Conservation (phyloP, 2,329 filamentous ascomycete species). For the Fusarium newnesense region DNA sequence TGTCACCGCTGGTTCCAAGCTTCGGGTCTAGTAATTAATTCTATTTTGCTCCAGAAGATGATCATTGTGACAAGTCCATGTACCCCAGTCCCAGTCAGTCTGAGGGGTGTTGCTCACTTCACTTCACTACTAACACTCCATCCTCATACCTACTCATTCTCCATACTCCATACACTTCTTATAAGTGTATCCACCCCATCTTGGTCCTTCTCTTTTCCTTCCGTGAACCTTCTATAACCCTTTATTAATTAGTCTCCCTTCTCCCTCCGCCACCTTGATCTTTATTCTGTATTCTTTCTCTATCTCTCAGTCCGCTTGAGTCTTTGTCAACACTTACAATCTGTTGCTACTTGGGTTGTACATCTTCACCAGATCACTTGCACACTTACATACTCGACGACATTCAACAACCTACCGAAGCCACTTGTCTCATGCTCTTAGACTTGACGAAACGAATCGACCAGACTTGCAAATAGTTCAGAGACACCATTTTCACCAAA, state of each 20-base stretch:
- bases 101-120: conserved; percentile 36
- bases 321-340: conserved; percentile 1
- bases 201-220: conserved; percentile 43
- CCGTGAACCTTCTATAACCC: conserved; percentile 42
- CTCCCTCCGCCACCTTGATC: conserved; percentile 28
- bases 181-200: conserved; percentile 50
- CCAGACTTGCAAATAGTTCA: conserved; percentile 11
- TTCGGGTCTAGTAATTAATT: conserved; percentile 44
- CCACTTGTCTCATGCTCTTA: conserved; percentile 16
- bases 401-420: background rate
- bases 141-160: conserved; percentile 4
- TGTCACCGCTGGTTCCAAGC: conserved; percentile 51
- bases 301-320: conserved; percentile 12
- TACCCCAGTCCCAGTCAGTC: conserved; percentile 40
- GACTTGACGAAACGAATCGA: conserved; percentile 13
- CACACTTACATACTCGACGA: conserved; percentile 20
- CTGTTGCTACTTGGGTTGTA: conserved; percentile 2
- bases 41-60: conserved; percentile 38
- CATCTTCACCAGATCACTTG: background rate
- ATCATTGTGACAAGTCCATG: conserved; percentile 37
- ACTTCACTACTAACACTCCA: conserved; percentile 34
- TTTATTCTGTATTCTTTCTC: conserved; percentile 16
- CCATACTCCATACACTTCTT: conserved; percentile 31
- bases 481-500: background rate
- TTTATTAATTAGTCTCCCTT: conserved; percentile 42